Evolutionary conservation across 768 basidiomycete species (phyloP).

Genomic region (Pleurotus citrinopileatus): DNA sequence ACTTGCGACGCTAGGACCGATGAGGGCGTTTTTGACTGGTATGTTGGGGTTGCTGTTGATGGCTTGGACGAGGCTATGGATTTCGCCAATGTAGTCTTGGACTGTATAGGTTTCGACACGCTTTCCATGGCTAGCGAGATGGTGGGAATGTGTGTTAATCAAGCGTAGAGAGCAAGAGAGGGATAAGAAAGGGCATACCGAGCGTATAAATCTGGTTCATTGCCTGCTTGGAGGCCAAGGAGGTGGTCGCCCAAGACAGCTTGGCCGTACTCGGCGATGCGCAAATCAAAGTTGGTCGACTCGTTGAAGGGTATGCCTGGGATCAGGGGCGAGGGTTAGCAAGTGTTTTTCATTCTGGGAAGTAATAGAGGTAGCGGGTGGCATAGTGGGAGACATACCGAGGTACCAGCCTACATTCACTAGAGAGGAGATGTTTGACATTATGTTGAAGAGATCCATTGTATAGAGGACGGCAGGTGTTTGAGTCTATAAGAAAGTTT

Average conservation of each 20-base stretch:
- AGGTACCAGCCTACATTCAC: conserved; percentile 53
- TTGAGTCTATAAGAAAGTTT: conserved; percentile 34
- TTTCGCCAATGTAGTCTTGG: conserved; percentile 18
- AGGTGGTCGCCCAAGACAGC: conserved; percentile 49
- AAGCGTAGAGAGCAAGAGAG: background rate
- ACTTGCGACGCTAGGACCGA: conserved; percentile 16
- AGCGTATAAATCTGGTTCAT: conserved; percentile 61
- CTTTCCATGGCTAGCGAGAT: conserved; percentile 10
- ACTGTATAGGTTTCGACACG: background rate
- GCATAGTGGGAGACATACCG: conserved; percentile 26
- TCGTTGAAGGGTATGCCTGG: conserved; percentile 50
- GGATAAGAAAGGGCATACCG: conserved; percentile 16
- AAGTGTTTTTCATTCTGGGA: background rate
- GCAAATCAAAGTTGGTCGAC: conserved; percentile 36
- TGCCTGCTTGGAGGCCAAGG: conserved; percentile 52
- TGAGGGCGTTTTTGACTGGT: conserved; percentile 23
- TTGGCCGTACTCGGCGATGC: conserved; percentile 46
- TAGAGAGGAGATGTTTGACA: conserved; percentile 44
- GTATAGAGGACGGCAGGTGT: conserved; percentile 57
- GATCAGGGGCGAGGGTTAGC: background rate
- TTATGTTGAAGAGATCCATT: conserved; percentile 49
- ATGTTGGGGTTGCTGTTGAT: conserved; percentile 22
- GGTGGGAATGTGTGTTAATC: conserved; percentile 12
- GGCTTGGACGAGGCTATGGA: conserved; percentile 33
- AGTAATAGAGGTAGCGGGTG: too few relatives aligned